Evolutionary conservation across 495 filamentous ascomycete species (phyloP), one percentile per base, ranked within the genome.

Genomic region (Hypoxylon rickii): DNA sequence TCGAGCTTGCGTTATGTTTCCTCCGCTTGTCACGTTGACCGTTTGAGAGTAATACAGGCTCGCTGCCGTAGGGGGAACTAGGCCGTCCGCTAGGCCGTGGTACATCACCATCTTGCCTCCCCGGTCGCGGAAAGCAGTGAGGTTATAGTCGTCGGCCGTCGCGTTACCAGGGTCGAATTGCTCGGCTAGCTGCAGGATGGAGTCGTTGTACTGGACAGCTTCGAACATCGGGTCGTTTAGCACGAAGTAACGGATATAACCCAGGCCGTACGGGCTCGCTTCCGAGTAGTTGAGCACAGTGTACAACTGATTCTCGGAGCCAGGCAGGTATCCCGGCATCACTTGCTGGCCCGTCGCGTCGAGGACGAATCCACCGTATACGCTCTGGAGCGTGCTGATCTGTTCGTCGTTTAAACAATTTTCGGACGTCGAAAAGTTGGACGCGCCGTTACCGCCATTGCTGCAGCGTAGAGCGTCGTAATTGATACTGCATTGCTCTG

Each of bases 341-440:
- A 86, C 47, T 5, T 83, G 67, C 15, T 77, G 76, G 10, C 81
- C 79, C 16, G 81, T 77, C 1, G 49, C 11, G 2, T 67, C 60
- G 3, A 76, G 75, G 12, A 77, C 64, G 36, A 81, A 74, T n/a
- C 83, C 77, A 12, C 64, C 69, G 63, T 89, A 83, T 15, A 87
- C 65, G 10, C 79, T 68, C 18, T 77, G 57, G 29, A 83, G 70
- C 2, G 81, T 86, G 2, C 76, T 53, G 18, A 85, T 68, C 63
- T 90, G 85, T 6, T 72, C 63, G 6, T 72, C 66, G 4, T 76
- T 84, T 2, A 90, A 73, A 56, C 87, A 89, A 13, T 58, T 49
- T 1, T 61, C 63, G 0, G 70, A 69, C 31, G 65, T 66, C 10
- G 66, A 7, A 15, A 59, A 56, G 48, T 58, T 2, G 41, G 55